These are phyloP conservation scores for Arthroderma sp. DNA, from an alignment of 2,329 filamentous ascomycete species.

Conservation along the genomic window DNA sequence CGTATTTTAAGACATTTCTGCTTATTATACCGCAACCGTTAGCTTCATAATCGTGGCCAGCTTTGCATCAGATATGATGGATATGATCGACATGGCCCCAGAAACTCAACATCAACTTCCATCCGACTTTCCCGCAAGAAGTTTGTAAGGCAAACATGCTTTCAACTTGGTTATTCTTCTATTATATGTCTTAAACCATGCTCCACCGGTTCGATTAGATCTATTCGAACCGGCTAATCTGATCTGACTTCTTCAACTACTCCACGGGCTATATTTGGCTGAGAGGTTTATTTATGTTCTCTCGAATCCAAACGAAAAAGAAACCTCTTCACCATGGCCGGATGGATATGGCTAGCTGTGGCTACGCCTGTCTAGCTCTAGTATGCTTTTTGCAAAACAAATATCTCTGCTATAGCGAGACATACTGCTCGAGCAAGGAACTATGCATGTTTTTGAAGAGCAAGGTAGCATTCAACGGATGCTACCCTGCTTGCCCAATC, in stretches of 20 bases:
- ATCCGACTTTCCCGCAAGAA: background rate
- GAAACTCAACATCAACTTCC: background rate
- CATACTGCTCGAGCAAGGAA: background rate
- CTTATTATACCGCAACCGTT: background rate
- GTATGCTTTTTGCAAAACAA: background rate
- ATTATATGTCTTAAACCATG: background rate
- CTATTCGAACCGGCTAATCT: background rate
- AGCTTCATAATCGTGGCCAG: background rate
- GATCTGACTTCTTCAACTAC: background rate
- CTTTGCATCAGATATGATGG: background rate
- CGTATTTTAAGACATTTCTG: conserved; percentile 1
- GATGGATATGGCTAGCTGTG: background rate
- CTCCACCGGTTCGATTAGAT: background rate
- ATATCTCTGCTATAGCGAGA: background rate
- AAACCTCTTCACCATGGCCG: background rate
- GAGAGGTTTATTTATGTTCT: background rate
- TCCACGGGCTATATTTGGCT: background rate
- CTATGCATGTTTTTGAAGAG: background rate
- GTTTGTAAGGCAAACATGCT: background rate
- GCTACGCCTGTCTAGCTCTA: background rate
- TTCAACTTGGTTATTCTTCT: background rate
- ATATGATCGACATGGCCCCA: background rate
- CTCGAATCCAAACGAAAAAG: background rate
- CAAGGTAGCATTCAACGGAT: background rate
- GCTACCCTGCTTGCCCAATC: background rate